A percentile compares a stretch with the other conserved stretches of the same genome.
These are phyloP conservation scores for Lecanoromycetidae sp. DNA, from an alignment of 2,329 filamentous ascomycete species.

Conservation along the genomic window DNA sequence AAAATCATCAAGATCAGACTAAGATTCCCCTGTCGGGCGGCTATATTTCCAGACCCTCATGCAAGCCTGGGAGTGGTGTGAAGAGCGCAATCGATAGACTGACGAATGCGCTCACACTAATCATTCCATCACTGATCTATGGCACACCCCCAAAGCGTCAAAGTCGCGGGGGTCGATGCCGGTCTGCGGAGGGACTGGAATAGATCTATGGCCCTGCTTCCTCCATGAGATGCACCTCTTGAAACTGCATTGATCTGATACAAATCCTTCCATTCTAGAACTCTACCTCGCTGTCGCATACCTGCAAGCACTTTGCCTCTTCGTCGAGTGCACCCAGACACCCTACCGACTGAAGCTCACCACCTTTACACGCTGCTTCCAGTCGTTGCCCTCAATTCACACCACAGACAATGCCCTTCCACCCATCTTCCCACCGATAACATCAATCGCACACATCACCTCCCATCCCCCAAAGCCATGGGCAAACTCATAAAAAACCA, in stretches of 20 bases:
- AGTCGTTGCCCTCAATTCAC: background rate
- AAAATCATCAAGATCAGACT: no score
- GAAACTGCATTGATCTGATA: slow-evolving; percentile 1
- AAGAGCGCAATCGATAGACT: background rate
- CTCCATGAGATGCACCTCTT: background rate
- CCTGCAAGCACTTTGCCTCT: background rate
- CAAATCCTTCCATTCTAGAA: background rate
- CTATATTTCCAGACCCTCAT: background rate
- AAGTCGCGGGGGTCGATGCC: background rate
- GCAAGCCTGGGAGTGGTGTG: background rate
- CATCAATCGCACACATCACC: background rate
- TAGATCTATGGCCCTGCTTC: background rate
- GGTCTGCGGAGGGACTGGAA: background rate
- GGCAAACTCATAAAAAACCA: slow-evolving; percentile 99
- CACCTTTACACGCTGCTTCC: background rate
- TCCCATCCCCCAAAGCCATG: slow-evolving; percentile 37
- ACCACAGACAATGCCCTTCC: slow-evolving; percentile 8
- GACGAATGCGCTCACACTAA: background rate
- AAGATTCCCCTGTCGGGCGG: slow-evolving; percentile 3
- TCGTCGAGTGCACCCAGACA: background rate
- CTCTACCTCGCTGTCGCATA: background rate
- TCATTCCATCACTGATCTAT: background rate
- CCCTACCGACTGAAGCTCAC: background rate
- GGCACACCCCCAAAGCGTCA: background rate
- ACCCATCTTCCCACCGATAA: background rate